Percentiles rank a stretch among this genome's conserved stretches.
phyloP scores from a whole-genome alignment of 192 early-diverging fungal genomes.

The Rhizoclosmatium sp. region DNA sequence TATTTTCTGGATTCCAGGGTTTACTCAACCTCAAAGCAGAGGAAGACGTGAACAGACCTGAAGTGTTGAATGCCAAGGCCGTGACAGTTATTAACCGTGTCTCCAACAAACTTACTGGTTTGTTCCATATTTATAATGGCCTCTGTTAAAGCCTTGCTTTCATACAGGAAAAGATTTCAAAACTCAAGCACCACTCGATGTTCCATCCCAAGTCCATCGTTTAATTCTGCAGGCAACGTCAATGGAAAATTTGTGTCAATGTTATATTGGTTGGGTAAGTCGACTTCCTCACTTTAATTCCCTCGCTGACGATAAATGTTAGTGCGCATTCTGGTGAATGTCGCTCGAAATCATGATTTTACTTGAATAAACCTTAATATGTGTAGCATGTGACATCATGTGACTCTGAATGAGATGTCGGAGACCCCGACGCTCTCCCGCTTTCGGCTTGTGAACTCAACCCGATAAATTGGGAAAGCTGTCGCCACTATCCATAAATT shows the following conservation, averaged over 20 bases:
- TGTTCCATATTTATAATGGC: not conserved
- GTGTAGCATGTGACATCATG: no score
- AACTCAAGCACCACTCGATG: slow-evolving; percentile 76
- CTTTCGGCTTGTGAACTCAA: no score
- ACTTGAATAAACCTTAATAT: not conserved
- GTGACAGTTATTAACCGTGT: slow-evolving; percentile 87
- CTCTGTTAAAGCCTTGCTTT: not conserved
- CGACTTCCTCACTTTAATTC: not conserved
- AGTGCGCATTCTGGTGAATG: slow-evolving; percentile 33
- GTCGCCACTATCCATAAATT: no score
- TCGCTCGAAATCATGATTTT: not conserved
- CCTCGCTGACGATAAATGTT: not conserved
- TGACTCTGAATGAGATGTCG: no score
- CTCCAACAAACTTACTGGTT: slow-evolving; percentile 89
- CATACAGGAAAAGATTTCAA: slow-evolving; percentile 87
- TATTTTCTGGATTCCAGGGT: not conserved
- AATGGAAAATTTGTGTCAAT: slow-evolving; percentile 87
- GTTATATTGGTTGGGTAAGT: slow-evolving; percentile 44
- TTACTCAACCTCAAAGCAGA: slow-evolving; percentile 47
- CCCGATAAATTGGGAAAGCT: no score
- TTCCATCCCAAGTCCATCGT: slow-evolving; percentile 85
- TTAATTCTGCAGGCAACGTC: slow-evolving; percentile 90
- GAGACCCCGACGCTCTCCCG: no score
- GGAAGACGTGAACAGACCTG: slow-evolving; percentile 59
- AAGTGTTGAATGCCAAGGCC: slow-evolving; percentile 79